phyloP scores from a whole-genome alignment of 352 stramenopile genomes.

The Pythium chondricola region DNA sequence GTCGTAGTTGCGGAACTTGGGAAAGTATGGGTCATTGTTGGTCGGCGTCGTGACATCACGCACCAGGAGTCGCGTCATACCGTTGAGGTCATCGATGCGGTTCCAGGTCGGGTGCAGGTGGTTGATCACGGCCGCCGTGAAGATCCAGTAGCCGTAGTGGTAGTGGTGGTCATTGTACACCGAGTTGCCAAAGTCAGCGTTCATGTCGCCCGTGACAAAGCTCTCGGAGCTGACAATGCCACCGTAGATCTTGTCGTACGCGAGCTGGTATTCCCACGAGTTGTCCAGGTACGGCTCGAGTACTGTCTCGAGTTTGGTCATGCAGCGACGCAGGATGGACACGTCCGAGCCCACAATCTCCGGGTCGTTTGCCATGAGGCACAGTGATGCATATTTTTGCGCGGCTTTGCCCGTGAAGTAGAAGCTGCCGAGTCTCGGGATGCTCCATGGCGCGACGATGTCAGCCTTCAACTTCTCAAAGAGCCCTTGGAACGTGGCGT shows the following conservation, averaged over 20 bases:
- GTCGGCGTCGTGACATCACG: conserved; percentile 50
- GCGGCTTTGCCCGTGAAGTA: conserved; percentile 76
- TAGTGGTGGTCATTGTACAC: conserved; percentile 80
- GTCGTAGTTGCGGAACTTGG: conserved; percentile 60
- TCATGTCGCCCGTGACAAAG: conserved; percentile 42
- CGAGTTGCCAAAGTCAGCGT: conserved; percentile 67
- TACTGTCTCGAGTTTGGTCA: conserved; percentile 54
- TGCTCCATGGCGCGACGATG: conserved; percentile 47
- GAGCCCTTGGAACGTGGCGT: conserved; percentile 29
- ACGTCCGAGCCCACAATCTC: conserved; percentile 49
- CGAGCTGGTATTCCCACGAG: conserved; percentile 51
- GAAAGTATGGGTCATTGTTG: conserved; percentile 45
- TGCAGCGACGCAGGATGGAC: conserved; percentile 47
- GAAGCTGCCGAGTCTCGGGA: conserved; percentile 45
- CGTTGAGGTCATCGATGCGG: conserved; percentile 42
- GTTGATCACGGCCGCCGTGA: conserved; percentile 57
- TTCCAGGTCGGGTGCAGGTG: conserved; percentile 60
- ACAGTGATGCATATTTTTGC: conserved; percentile 69
- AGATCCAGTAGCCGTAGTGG: conserved; percentile 74
- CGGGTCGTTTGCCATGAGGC: conserved; percentile 65
- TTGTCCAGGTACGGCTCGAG: conserved; percentile 58
- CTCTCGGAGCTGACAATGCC: conserved; percentile 61
- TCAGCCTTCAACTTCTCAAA: conserved; percentile 42
- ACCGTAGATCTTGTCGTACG: conserved; percentile 53
- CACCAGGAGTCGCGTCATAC: conserved; percentile 36